phyloP scores from a whole-genome alignment of 306 rosid species.

The Vigna nakashimae region DNA sequence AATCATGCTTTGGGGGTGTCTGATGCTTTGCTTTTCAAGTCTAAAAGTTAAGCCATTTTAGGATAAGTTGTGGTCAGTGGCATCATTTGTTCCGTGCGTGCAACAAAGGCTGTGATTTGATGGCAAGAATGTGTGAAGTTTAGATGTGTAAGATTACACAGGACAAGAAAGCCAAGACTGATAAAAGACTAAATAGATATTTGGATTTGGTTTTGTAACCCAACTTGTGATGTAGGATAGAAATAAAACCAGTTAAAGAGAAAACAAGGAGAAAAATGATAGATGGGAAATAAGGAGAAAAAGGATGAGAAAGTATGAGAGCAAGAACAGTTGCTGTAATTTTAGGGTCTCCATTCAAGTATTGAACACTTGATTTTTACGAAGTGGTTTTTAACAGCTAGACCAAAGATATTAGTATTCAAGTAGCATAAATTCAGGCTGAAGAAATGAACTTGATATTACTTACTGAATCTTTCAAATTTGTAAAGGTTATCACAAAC shows the following conservation, averaged over 20 bases:
- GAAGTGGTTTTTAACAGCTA: neutral
- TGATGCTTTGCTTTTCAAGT: neutral
- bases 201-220: neutral
- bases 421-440: neutral
- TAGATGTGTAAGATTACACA: neutral
- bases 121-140: neutral
- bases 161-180: neutral
- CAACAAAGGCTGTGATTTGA: constrained; percentile 1
- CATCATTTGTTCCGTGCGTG: neutral
- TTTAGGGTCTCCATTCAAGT: neutral
- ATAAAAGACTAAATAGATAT: neutral
- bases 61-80: neutral
- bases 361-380: neutral
- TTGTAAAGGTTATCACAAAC: neutral
- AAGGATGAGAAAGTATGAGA: constrained; percentile 9
- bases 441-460: constrained; percentile 1
- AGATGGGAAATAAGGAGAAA: neutral
- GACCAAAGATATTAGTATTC: neutral
- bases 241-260: constrained; percentile 7
- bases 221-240: constrained; percentile 11
- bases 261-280: neutral
- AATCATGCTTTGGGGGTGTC: constrained; percentile 8
- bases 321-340: neutral
- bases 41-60: neutral
- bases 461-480: neutral